Conservation (phyloP, 2,329 filamentous ascomycete genomes). For the Incumbomyces delicatus region DNA sequence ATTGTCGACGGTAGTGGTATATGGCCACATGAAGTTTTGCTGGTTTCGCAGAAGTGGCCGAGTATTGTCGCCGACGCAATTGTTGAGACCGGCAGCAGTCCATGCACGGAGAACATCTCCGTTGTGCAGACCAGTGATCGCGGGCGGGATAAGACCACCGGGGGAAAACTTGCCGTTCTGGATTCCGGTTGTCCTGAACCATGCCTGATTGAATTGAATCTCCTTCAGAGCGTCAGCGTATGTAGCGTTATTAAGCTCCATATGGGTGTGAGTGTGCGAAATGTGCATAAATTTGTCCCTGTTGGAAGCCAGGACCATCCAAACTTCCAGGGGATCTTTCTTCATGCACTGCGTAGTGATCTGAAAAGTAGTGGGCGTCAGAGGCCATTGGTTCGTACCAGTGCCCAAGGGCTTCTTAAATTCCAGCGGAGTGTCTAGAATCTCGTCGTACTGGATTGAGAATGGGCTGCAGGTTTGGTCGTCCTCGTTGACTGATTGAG, state of each 20-base stretch:
- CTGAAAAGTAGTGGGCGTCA: constrained; percentile 33
- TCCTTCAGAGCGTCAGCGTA: constrained; percentile 48
- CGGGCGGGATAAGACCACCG: constrained; percentile 51
- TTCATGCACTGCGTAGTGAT: constrained; percentile 43
- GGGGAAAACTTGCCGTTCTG: constrained; percentile 38
- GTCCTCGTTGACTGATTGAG: constrained; percentile 19
- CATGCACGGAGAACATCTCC: constrained; percentile 53
- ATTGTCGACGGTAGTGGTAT: constrained; percentile 40
- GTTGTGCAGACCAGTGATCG: constrained; percentile 55
- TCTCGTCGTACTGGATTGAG: constrained; percentile 38
- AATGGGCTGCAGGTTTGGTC: constrained; percentile 24
- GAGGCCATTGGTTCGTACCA: constrained; percentile 42
- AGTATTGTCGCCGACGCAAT: constrained; percentile 57
- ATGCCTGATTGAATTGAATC: constrained; percentile 51
- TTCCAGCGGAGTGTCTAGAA: constrained; percentile 38
- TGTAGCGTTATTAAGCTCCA: constrained; percentile 50
- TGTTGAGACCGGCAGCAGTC: constrained; percentile 49
- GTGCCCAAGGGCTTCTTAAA: constrained; percentile 43
- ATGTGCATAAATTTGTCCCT: constrained; percentile 47
- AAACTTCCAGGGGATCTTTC: constrained; percentile 43
- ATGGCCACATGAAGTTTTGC: constrained; percentile 45
- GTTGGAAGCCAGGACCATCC: constrained; percentile 44
- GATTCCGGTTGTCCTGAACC: constrained; percentile 40
- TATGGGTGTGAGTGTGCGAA: constrained; percentile 55
- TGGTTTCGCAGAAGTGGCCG: constrained; percentile 44